phyloP scores from a whole-genome alignment of 2,329 filamentous ascomycete species.

The Pseudogymnoascus sp. region DNA sequence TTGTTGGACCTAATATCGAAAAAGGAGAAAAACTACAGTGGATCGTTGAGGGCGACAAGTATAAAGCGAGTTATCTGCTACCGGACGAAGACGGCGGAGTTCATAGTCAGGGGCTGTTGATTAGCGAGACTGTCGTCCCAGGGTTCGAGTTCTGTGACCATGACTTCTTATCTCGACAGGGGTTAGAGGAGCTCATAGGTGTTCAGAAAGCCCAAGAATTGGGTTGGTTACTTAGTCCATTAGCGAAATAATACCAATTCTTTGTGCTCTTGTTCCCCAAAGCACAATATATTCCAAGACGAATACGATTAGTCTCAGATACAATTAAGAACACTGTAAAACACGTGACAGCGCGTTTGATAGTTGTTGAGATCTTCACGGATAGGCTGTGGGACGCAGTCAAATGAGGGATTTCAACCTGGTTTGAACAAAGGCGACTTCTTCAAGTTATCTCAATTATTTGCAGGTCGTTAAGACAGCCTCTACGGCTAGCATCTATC shows the following conservation, averaged over 20 bases:
- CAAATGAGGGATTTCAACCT: neutral
- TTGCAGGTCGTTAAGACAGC: too few relatives aligned
- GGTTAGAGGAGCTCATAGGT: constrained; percentile 46
- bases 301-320: neutral
- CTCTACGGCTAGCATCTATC: too few relatives aligned
- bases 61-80: constrained; percentile 57
- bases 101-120: constrained; percentile 48
- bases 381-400: neutral
- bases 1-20: constrained; percentile 53
- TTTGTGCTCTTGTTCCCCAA: neutral
- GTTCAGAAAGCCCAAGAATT: constrained; percentile 44
- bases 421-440: neutral
- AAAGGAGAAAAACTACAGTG: constrained; percentile 58
- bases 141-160: constrained; percentile 64
- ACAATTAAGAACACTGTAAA: neutral
- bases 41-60: constrained; percentile 63
- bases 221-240: constrained; percentile 37
- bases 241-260: constrained; percentile 16
- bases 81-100: constrained; percentile 34
- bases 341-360: neutral
- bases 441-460: neutral
- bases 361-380: neutral
- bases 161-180: constrained; percentile 52
- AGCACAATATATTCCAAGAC: neutral
- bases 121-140: constrained; percentile 61